Evolutionary conservation across 139 green algal genomes (phyloP).

Genomic region (Micractinium sp.): DNA sequence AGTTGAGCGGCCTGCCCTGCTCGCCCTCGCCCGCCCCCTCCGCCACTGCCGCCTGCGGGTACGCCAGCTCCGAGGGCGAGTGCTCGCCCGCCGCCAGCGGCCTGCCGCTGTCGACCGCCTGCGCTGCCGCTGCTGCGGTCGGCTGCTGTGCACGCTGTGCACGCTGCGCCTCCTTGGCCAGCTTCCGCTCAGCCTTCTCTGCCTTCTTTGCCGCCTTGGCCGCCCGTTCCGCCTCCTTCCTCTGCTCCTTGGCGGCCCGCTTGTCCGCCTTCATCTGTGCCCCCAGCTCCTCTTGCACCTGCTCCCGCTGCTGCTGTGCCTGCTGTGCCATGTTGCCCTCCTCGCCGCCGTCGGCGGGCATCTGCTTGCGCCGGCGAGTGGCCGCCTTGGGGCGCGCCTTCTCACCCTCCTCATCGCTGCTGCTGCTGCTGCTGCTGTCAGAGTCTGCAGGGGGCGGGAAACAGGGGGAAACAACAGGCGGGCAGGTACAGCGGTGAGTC

Average conservation of each 20-base stretch:
- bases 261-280: neutral
- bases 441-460: neutral
- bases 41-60: neutral
- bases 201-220: neutral
- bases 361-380: neutral
- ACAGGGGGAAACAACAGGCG: too few species aligned
- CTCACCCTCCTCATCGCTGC: constrained; percentile 5
- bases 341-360: neutral
- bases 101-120: neutral
- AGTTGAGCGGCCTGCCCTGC: neutral
- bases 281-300: neutral
- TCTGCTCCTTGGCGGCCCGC: neutral
- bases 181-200: neutral
- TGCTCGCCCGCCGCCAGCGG: neutral
- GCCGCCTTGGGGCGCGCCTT: neutral
- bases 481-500: too few species aligned
- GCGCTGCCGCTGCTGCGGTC: neutral
- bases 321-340: neutral
- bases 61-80: neutral
- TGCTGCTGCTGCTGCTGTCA: constrained; percentile 21
- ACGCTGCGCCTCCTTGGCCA: neutral
- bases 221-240: neutral
- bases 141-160: neutral
- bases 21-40: neutral
- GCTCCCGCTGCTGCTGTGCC: neutral